A percentile compares a stretch with the other conserved stretches of the same genome.
These are phyloP conservation scores for Tetrahymena borealis DNA, from an alignment of 73 alveolate genomes.

Conservation along the genomic window DNA sequence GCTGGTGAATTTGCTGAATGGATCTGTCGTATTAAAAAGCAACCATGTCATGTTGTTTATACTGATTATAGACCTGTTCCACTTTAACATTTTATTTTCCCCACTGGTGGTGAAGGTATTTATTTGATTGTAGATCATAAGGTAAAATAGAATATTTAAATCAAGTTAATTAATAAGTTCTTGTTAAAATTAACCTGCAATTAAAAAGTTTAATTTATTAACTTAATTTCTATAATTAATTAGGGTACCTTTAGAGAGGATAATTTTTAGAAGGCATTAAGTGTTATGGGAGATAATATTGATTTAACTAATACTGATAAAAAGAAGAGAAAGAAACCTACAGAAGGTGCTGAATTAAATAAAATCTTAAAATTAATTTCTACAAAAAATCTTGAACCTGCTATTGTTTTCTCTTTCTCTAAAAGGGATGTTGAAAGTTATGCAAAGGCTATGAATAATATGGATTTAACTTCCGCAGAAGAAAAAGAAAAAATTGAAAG, in stretches of 20 bases:
- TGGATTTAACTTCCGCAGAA: constrained; percentile 84
- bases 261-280: constrained; percentile 93
- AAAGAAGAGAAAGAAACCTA: constrained; percentile 50
- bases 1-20: constrained; percentile 99
- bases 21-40: constrained; percentile 90
- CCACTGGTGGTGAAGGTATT: constrained; percentile 95
- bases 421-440: constrained; percentile 97
- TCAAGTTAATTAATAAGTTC: too few species aligned
- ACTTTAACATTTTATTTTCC: constrained; percentile 91
- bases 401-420: constrained; percentile 94
- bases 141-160: background rate
- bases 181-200: too few species aligned
- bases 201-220: too few species aligned
- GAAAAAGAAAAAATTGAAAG: constrained; percentile 90
- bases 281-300: constrained; percentile 67
- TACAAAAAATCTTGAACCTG: constrained; percentile 78
- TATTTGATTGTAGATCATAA: constrained; percentile 86
- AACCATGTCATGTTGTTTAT: constrained; percentile 98
- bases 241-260: constrained; percentile 94
- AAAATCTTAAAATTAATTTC: constrained; percentile 65
- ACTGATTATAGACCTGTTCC: constrained; percentile 99
- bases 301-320: constrained; percentile 61
- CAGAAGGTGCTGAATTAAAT: constrained; percentile 74
- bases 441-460: constrained; percentile 82
- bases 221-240: constrained; percentile 4